Base-by-base conservation (phyloP, 768 basidiomycete genomes). In the Suillus weaverae region DNA sequence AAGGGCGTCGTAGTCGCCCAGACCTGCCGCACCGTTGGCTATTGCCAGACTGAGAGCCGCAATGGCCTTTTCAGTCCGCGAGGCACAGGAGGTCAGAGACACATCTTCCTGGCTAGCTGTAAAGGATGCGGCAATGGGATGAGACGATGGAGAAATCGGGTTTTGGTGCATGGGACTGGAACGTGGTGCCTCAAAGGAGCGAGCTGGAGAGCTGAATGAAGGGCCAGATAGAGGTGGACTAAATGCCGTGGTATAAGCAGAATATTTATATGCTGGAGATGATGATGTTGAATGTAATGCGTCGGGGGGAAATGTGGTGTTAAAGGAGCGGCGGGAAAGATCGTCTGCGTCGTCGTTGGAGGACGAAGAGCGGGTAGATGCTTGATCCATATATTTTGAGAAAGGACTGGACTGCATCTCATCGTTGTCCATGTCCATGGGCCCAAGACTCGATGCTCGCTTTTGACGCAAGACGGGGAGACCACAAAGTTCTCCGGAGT, bases 21-120 rank as follows among this genome's bases (percentile, higher is more conserved):
- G 71, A 33, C 86, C 81, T 6, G 84, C 86, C 11, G 87, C 87
- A 48, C 87, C 88, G 65, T 84, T 88, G 14, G 88, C 87, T 77
- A 89, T 81, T 20, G 85, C 86, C 3, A 89, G 74, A 38, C 79
- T 80, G 36, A 89, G 79, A 20, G 85, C 86, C 20, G 86, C 86
- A 59, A 89, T 79, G 18, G 84, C 85, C 70, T 86, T 88, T 68
- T 89, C 87, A 22, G 85, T 77, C 41, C 78, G 80, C 51, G 85
- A 81, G 13, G 85, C 73, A 22, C 78, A 66, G n/a, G 71, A 64
- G 10, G 68, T 71, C 33, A 70, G 61, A 56, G 48, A 60, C 55
- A 36, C 53, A 26, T 56, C 33, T 46, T 22, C 11, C 10, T 22
- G 68, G 55, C 26, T 62, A 61, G 56, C 43, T 66, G 60, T 48